Base-by-base conservation (phyloP, 495 filamentous ascomycete genomes). In the Aspergillus diversus region DNA sequence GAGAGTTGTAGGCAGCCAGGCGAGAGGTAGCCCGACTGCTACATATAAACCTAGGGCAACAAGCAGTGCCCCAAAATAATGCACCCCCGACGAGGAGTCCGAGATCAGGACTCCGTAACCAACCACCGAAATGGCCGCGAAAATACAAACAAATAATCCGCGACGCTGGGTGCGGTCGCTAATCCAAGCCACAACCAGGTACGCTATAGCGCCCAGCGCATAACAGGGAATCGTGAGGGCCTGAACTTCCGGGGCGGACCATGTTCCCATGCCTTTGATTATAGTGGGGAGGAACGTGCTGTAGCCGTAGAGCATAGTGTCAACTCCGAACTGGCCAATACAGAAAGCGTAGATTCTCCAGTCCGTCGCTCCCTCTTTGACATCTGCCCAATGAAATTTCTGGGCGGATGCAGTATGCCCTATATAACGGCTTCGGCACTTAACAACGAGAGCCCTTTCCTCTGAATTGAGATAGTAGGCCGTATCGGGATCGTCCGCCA, bases 141-240 rank as follows among this genome's bases (percentile, higher is more conserved):
- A 87, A 13, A 83, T 61, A 35, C 87, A 79, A 8, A 81, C 76
- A 63, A 88, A 90, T 0, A 90, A 37, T 4, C 80, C 89, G 16
- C 90, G 83, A 59, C 77, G 79, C 70, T 89, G 86, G 55, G 80
- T 77, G 9, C 74, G 74, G 70, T 92, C 90, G 21, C 84, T 88
- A 21, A 89, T 60, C 57, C 77, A 79, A 1, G 90, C 89, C 3
- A 86, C 72, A 8, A 77, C 62, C 68, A 92, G 81, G 63, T 90
- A 92, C 0, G 80, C 82, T 34, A 88, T 77, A 0, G 88, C 89
- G 0, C 89, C 90, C 9, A 91, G 70, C 46, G 82, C 82, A 66
- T 92, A 93, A 70, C 88, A 90, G 5, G 90, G 90, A 47, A 93
- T 89, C 0, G 89, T 92, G n/a, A 92, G 82, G 31, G 89, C 83